phyloP scores from a whole-genome alignment of 208 protist species.

The Wallacemonas sp. region DNA sequence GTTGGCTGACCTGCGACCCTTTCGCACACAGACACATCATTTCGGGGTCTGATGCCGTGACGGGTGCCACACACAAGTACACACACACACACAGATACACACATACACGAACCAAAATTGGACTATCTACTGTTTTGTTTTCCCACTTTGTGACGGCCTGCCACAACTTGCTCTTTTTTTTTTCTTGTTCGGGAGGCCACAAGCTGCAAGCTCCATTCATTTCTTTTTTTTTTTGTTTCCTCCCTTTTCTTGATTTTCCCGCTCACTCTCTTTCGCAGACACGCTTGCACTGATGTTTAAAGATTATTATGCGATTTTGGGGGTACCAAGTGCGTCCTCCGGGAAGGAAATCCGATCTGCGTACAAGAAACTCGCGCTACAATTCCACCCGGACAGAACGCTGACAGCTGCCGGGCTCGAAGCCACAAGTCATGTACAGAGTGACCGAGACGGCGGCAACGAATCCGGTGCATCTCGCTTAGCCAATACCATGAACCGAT shows the following conservation, averaged over 20 bases:
- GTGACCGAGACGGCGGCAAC: neutral
- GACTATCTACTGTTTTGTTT: too few relatives aligned
- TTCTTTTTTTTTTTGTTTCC: neutral
- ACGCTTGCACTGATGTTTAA: conserved; percentile 63
- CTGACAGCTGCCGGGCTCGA: neutral
- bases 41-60: too few relatives aligned
- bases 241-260: conserved; percentile 4
- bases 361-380: conserved; percentile 68
- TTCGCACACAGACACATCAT: too few relatives aligned
- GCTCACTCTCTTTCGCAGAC: neutral
- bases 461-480: neutral
- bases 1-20: too few relatives aligned
- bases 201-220: too few relatives aligned
- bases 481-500: neutral
- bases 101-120: too few relatives aligned
- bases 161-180: too few relatives aligned
- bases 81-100: too few relatives aligned
- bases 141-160: too few relatives aligned
- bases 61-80: too few relatives aligned
- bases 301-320: conserved; percentile 81
- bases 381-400: conserved; percentile 68
- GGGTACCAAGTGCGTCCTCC: conserved; percentile 53
- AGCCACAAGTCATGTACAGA: conserved; percentile 2
- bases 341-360: conserved; percentile 61
- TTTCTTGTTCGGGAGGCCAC: too few relatives aligned